phyloP scores from a whole-genome alignment of 148 eudicot genomes.

The Rhododendron williamsianum region DNA sequence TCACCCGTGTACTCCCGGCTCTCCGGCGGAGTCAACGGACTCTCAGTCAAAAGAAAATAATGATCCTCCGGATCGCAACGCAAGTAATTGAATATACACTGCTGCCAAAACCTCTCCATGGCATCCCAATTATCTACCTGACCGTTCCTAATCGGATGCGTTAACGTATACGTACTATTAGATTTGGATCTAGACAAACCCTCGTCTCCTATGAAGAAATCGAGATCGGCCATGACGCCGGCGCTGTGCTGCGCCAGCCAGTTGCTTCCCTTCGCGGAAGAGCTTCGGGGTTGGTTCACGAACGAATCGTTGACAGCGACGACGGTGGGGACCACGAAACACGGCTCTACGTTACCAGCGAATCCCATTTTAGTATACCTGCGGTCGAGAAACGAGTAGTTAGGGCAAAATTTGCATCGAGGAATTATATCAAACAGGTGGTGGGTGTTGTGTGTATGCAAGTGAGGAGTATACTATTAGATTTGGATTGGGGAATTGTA shows the following conservation, averaged over 20 bases:
- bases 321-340: slow-evolving; percentile 75
- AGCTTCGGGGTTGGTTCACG: slow-evolving; percentile 58
- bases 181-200: slow-evolving; percentile 76
- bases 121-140: slow-evolving; percentile 97
- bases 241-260: slow-evolving; percentile 82
- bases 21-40: slow-evolving; percentile 96
- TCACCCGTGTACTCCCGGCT: slow-evolving; percentile 95
- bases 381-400: slow-evolving; percentile 10
- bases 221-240: slow-evolving; percentile 98
- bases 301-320: slow-evolving; percentile 87
- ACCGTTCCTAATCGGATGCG: slow-evolving; percentile 77
- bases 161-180: slow-evolving; percentile 65
- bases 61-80: slow-evolving; percentile 99
- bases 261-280: slow-evolving; percentile 59
- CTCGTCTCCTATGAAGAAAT: slow-evolving; percentile 86
- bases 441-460: slow-evolving; percentile 2
- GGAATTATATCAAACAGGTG: slow-evolving; percentile 20
- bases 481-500: too few relatives aligned
- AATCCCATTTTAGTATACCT: slow-evolving; percentile 99
- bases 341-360: slow-evolving; percentile 95
- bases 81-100: slow-evolving; percentile 89
- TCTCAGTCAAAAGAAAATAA: slow-evolving; percentile 85
- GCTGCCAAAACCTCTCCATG: slow-evolving; percentile 99
- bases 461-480: too few relatives aligned
- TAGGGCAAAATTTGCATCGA: neutral